Conservation (phyloP, 2,329 filamentous ascomycete genomes). For the Colletotrichum endophyticum region DNA sequence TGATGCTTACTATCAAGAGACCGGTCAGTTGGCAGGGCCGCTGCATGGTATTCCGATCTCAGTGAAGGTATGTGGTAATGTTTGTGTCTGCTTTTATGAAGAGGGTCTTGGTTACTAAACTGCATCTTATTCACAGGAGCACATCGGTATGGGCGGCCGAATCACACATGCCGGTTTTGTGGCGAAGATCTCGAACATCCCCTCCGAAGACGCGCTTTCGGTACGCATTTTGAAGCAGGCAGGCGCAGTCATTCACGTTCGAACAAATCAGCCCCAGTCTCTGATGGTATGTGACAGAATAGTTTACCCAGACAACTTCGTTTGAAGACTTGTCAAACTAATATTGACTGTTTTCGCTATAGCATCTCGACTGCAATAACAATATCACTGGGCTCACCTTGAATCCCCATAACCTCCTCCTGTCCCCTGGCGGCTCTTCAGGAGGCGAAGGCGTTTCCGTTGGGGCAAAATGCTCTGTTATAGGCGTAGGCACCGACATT, state of each 20-base stretch:
- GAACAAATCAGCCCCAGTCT: slow-evolving; percentile 51
- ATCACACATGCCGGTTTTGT: slow-evolving; percentile 68
- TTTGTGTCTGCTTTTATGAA: neutral
- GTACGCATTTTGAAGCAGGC: slow-evolving; percentile 45
- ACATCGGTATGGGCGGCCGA: slow-evolving; percentile 44
- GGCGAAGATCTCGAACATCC: slow-evolving; percentile 64
- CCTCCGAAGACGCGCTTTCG: slow-evolving; percentile 42
- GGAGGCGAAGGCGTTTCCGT: slow-evolving; percentile 72
- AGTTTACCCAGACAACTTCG: too few relatives aligned
- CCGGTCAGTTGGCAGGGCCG: slow-evolving; percentile 58
- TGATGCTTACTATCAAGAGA: slow-evolving; percentile 51
- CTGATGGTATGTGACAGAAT: neutral
- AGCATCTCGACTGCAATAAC: neutral
- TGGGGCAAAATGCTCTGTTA: slow-evolving; percentile 57
- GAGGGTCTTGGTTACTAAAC: neutral
- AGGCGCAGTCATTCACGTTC: slow-evolving; percentile 60
- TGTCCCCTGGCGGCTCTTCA: slow-evolving; percentile 68
- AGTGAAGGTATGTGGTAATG: slow-evolving; percentile 67
- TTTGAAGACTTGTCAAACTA: accelerated
- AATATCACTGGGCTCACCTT: neutral
- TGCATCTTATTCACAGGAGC: neutral
- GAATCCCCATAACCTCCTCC: slow-evolving; percentile 56
- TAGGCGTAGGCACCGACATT: slow-evolving; percentile 37
- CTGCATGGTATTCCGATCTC: slow-evolving; percentile 70
- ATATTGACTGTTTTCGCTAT: accelerated